Conservation (phyloP, 2,329 filamentous ascomycete genomes). For the Phialophora chinensis region DNA sequence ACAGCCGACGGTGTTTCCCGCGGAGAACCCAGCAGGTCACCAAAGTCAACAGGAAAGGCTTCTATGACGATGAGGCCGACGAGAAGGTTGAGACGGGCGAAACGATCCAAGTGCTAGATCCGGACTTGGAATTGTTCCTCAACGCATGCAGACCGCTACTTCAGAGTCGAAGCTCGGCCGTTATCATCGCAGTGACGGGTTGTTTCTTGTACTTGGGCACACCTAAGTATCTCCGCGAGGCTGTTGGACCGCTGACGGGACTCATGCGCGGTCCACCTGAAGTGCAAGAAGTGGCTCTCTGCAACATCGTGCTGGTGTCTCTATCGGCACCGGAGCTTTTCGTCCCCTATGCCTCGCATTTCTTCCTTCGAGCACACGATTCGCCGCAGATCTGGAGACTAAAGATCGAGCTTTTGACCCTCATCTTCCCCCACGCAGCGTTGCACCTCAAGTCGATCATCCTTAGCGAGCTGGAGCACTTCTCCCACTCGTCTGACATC, state of each 20-base stretch:
- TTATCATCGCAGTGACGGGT: slow-evolving; percentile 84
- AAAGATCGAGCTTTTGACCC: slow-evolving; percentile 87
- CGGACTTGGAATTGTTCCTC: slow-evolving; percentile 81
- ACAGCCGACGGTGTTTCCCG: slow-evolving; percentile 88
- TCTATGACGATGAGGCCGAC: slow-evolving; percentile 75
- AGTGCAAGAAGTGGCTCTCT: slow-evolving; percentile 85
- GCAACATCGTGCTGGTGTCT: slow-evolving; percentile 94
- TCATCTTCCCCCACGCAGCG: slow-evolving; percentile 85
- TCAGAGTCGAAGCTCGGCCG: slow-evolving; percentile 89
- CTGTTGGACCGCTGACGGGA: slow-evolving; percentile 84
- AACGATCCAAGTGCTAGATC: slow-evolving; percentile 69
- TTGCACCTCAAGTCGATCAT: slow-evolving; percentile 81
- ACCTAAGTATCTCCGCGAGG: slow-evolving; percentile 72
- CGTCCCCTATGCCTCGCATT: slow-evolving; percentile 85
- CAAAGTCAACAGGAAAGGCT: slow-evolving; percentile 68
- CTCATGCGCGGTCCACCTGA: slow-evolving; percentile 84
- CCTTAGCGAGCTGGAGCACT: slow-evolving; percentile 91
- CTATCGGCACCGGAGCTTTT: slow-evolving; percentile 78
- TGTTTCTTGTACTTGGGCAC: slow-evolving; percentile 87
- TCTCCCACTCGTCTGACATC: slow-evolving; percentile 76
- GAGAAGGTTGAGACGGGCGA: slow-evolving; percentile 55
- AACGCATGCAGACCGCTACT: slow-evolving; percentile 82
- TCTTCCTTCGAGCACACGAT: slow-evolving; percentile 82
- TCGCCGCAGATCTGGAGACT: slow-evolving; percentile 82
- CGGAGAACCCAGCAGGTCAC: slow-evolving; percentile 65